Evolutionary conservation across 2,329 filamentous ascomycete genomes (phyloP), one percentile per base, ranked within the genome.

Genomic region (Trichoderma sp.): DNA sequence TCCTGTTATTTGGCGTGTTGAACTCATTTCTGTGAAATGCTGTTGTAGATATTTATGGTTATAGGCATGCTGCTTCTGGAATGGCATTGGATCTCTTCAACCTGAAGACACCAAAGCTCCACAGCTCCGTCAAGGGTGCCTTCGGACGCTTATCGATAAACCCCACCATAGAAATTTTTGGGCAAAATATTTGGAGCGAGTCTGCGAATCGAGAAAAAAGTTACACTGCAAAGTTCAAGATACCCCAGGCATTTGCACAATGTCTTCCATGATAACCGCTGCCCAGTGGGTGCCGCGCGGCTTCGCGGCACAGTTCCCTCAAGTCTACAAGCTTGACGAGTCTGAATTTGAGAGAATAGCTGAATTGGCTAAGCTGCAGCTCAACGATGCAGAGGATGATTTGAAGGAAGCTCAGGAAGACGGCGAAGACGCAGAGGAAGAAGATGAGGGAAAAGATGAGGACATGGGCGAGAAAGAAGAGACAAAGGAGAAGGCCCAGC

Each of bases 351-450:
- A 91, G 81, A 90, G 93, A 80, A 95, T 95, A 86, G 92, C 93
- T 18, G 89, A 90, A 81, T 87, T 95, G 78, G 93, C 93, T 35
- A 92, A 93, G 83, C 87, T 94, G 77, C 93, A 97, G 85, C 90
- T 98, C 38, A 94, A 98, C 81, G 97, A 98, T 85, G 97, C 97
- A 31, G 93, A 96, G 81, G 94, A 95, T 33, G 95, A 97, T 81
- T 85, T 97, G 77, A 91, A 93, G 78, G 92, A 93, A 79, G 95
- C 95, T 12, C 88, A 91, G 81, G 89, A 83, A 35, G 79, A 71
- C 8, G 78, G 76, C 38, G 80, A 80, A 63, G 79, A 77, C 16
- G 75, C 65, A 62, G 64, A 72, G 33, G 76, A 66, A 29, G 69
- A 18, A 7, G 38, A 62, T 18, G 76, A 69, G 21, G 50, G 31